Evolutionary conservation across 2,329 filamentous ascomycete species (phyloP).

Genomic region (Aspergillus puulaauensis): DNA sequence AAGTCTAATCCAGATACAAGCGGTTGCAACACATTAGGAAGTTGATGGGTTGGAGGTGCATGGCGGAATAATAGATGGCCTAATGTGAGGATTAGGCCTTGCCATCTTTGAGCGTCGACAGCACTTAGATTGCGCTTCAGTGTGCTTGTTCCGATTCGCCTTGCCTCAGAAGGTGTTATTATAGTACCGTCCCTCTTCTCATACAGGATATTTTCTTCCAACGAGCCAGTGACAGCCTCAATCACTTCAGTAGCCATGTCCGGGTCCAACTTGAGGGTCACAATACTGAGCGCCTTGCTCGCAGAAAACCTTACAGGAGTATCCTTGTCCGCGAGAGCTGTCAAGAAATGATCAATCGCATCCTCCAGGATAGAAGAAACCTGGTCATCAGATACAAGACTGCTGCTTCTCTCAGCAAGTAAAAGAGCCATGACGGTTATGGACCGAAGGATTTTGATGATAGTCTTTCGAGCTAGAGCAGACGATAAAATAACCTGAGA

Average conservation of each 20-base stretch:
- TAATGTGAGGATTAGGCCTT: slow-evolving; percentile 84
- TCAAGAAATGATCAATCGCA: slow-evolving; percentile 77
- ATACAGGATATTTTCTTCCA: slow-evolving; percentile 62
- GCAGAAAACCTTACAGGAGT: slow-evolving; percentile 87
- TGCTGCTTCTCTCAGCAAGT: slow-evolving; percentile 44
- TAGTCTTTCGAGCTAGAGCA: slow-evolving; percentile 75
- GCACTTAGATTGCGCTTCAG: slow-evolving; percentile 62
- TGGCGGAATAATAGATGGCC: slow-evolving; percentile 83
- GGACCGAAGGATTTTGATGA: slow-evolving; percentile 81
- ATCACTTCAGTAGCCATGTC: slow-evolving; percentile 86
- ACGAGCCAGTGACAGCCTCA: slow-evolving; percentile 73
- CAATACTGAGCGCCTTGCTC: slow-evolving; percentile 86
- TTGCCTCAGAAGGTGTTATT: slow-evolving; percentile 35
- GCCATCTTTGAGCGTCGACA: slow-evolving; percentile 84
- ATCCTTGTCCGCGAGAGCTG: slow-evolving; percentile 78
- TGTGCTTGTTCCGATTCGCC: slow-evolving; percentile 36
- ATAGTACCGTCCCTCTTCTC: slow-evolving; percentile 47
- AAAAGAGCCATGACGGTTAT: slow-evolving; percentile 65
- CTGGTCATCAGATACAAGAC: slow-evolving; percentile 28
- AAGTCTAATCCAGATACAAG: slow-evolving; percentile 80
- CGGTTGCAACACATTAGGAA: slow-evolving; percentile 73
- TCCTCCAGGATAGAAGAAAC: slow-evolving; percentile 67
- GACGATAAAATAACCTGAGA: slow-evolving; percentile 64
- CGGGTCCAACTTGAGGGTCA: slow-evolving; percentile 74
- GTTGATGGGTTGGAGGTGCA: slow-evolving; percentile 69